A percentile compares a stretch with the other conserved stretches of the same genome.
Evolutionary conservation across 129 eudicot species (phyloP).

Genomic region (Calendula officinalis): DNA sequence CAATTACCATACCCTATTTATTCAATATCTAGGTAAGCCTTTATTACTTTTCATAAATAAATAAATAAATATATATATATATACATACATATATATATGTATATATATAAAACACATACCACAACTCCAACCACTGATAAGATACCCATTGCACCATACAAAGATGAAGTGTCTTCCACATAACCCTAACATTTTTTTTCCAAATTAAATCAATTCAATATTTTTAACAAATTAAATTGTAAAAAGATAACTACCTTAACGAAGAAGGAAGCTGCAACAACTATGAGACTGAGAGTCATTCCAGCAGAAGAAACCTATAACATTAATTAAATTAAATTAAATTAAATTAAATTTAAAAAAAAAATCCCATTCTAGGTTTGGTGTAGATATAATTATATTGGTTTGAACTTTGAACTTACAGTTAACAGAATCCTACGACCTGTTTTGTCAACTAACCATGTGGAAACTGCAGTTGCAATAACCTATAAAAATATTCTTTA

Average conservation of each 20-base stretch:
- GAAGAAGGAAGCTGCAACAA: conserved; percentile 71
- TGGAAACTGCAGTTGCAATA: conserved; percentile 76
- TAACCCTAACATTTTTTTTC: conserved; percentile 39
- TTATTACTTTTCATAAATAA: too few relatives aligned
- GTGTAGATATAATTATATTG: conserved; percentile 2
- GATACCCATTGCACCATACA: conserved; percentile 59
- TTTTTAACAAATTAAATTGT: too few relatives aligned
- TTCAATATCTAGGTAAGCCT: conserved; percentile 7
- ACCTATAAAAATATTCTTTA: conserved; percentile 44
- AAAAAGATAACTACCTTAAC: conserved; percentile 50
- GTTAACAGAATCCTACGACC: conserved; percentile 89
- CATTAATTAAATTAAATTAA: not conserved
- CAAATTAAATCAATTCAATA: not conserved
- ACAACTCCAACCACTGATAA: conserved; percentile 85
- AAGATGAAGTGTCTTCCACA: conserved; percentile 46
- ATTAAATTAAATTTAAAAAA: too few relatives aligned
- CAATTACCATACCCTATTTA: conserved; percentile 68
- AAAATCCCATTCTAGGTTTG: not conserved
- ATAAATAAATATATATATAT: too few relatives aligned
- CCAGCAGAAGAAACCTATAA: conserved; percentile 79
- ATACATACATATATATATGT: not conserved
- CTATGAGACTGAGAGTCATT: conserved; percentile 74
- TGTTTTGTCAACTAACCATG: conserved; percentile 94
- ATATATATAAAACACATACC: conserved; percentile 45
- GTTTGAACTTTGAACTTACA: conserved; percentile 47